Evolutionary conservation across 352 stramenopile genomes (phyloP).

Genomic region (Phytophthora chlamydospora): DNA sequence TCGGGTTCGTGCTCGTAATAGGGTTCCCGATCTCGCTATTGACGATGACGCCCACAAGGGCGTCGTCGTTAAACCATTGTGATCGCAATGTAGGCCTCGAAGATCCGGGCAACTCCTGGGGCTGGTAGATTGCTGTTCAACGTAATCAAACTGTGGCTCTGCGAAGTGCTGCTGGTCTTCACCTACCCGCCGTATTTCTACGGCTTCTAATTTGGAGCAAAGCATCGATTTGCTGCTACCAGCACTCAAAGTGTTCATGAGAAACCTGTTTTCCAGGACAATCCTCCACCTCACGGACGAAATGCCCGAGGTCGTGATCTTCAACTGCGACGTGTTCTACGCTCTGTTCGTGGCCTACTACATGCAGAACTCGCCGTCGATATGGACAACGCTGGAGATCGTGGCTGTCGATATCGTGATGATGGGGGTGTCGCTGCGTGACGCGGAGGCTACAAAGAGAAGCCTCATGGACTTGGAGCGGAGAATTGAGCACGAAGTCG

Average conservation of each 20-base stretch:
- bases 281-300: constrained; percentile 21
- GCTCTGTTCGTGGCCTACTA: constrained; percentile 29
- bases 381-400: constrained; percentile 24
- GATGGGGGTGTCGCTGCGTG: constrained; percentile 11
- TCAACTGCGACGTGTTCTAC: constrained; percentile 33
- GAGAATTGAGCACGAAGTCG: constrained; percentile 1
- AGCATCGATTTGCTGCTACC: constrained; percentile 23
- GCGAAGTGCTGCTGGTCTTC: constrained; percentile 6
- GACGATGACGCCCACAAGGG: too few relatives aligned
- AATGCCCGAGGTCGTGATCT: constrained; percentile 25
- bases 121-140: constrained; percentile 11
- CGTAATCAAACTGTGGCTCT: constrained; percentile 12
- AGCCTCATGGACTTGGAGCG: not conserved
- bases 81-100: too few relatives aligned
- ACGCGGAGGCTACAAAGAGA: constrained; percentile 1
- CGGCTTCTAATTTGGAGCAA: too few relatives aligned
- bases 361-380: constrained; percentile 32
- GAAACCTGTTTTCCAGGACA: constrained; percentile 17
- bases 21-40: too few relatives aligned
- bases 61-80: too few relatives aligned
- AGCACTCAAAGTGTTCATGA: constrained; percentile 19
- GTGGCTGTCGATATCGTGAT: constrained; percentile 22
- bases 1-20: too few relatives aligned
- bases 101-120: constrained; percentile 5
- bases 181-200: constrained; percentile 4